Evolutionary conservation across 495 filamentous ascomycete genomes (phyloP).

Genomic region (Daldinia loculata): DNA sequence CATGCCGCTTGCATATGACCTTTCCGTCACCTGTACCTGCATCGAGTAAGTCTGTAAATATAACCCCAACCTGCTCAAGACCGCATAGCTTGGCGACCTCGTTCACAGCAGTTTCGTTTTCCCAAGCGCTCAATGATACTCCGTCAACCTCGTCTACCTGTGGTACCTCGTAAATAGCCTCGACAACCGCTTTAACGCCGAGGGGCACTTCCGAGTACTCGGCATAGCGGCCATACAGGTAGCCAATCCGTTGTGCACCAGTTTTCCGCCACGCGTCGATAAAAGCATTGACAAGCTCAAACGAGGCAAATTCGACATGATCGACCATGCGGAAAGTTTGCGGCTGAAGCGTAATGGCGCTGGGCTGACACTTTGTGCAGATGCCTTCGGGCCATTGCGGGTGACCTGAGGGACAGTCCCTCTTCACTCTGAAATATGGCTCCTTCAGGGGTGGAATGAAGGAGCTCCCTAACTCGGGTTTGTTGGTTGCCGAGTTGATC

Average conservation of each 20-base stretch:
- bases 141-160: constrained; percentile 93
- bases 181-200: constrained; percentile 94
- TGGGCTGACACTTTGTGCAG: constrained; percentile 98
- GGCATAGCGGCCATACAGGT: constrained; percentile 88
- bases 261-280: constrained; percentile 91
- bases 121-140: constrained; percentile 86
- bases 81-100: constrained; percentile 85
- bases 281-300: constrained; percentile 82
- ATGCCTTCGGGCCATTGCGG: constrained; percentile 96
- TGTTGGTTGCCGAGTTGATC: constrained; percentile 95
- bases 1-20: constrained; percentile 94
- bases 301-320: constrained; percentile 92
- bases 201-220: constrained; percentile 94
- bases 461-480: constrained; percentile 86
- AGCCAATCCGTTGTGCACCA: constrained; percentile 81
- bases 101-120: constrained; percentile 83
- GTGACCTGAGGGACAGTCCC: constrained; percentile 91
- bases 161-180: constrained; percentile 97
- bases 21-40: constrained; percentile 79
- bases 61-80: constrained; percentile 88
- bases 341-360: constrained; percentile 92
- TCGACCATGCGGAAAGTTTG: constrained; percentile 98
- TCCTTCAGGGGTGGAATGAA: constrained; percentile 97
- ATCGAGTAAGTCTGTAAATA: constrained; percentile 93
- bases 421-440: constrained; percentile 89